Evolutionary conservation across 768 basidiomycete species (phyloP).

Genomic region (Saitozyma podzolica): DNA sequence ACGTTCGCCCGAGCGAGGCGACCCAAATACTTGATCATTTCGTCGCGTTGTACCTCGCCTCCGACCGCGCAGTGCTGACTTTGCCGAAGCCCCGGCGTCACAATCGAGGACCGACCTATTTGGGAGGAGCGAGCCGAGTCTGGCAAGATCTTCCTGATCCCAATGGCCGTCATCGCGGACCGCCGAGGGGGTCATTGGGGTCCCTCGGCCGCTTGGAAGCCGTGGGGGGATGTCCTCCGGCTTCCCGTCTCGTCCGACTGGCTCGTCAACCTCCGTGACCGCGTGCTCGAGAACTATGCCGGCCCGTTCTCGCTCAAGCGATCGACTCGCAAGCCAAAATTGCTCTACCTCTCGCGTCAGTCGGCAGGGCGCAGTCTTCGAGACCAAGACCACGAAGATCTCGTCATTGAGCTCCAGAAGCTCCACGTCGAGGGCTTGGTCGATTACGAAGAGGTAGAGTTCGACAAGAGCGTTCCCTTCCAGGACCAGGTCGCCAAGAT

Average conservation of each 20-base stretch:
- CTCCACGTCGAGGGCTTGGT: conserved; percentile 22
- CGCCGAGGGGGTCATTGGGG: conserved; percentile 30
- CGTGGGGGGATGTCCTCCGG: conserved; percentile 33
- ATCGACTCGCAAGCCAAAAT: conserved; percentile 15
- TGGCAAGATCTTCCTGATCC: conserved; percentile 17
- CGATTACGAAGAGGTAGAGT: conserved; percentile 29
- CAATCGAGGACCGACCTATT: conserved; percentile 16
- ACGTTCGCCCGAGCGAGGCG: not conserved
- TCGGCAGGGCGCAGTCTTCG: conserved; percentile 25
- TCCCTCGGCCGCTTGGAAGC: conserved; percentile 29
- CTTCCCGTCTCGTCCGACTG: conserved; percentile 27
- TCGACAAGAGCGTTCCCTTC: not conserved
- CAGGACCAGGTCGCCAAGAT: conserved; percentile 21
- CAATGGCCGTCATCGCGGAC: conserved; percentile 25
- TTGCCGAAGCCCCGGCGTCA: conserved; percentile 25
- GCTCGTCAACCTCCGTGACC: conserved; percentile 25
- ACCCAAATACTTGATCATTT: not conserved
- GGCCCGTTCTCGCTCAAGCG: conserved; percentile 20
- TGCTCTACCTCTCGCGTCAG: conserved; percentile 40
- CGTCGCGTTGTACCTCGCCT: too few species aligned
- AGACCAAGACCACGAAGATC: conserved; percentile 15
- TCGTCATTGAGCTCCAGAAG: conserved; percentile 20
- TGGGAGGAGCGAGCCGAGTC: conserved; percentile 29
- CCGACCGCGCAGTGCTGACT: too few species aligned
- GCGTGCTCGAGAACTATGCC: conserved; percentile 25